These are phyloP conservation scores for Toxicodendron radicans DNA, from an alignment of 345 rosid genomes.

Conservation along the genomic window DNA sequence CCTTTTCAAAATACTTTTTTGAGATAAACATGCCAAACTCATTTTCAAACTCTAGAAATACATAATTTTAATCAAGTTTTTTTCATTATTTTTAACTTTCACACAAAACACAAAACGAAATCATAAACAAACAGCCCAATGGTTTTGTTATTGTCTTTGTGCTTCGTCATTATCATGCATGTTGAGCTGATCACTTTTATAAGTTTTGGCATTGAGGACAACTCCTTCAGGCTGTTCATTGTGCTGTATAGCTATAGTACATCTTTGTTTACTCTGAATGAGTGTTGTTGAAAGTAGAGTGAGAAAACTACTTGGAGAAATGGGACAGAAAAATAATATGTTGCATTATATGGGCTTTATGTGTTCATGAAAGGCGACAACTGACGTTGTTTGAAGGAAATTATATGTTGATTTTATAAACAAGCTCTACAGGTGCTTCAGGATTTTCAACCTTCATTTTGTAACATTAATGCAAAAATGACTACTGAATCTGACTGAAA, in stretches of 20 bases:
- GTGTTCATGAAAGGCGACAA: background rate
- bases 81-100: too few relatives aligned
- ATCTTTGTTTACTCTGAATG: background rate
- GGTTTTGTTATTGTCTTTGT: background rate
- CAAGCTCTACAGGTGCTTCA: background rate
- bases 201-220: background rate
- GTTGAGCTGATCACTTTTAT: background rate
- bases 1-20: too few relatives aligned
- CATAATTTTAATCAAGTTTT: too few relatives aligned
- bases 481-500: background rate
- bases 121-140: background rate
- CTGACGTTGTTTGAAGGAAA: background rate
- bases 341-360: background rate
- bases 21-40: too few relatives aligned
- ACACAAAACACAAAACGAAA: too few relatives aligned
- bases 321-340: background rate
- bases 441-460: background rate
- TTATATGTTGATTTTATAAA: background rate
- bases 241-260: background rate
- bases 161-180: background rate
- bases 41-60: too few relatives aligned
- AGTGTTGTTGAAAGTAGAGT: background rate
- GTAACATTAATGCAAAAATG: background rate
- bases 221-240: background rate
- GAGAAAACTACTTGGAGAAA: background rate